Evolutionary conservation across 1,284 basidiomycete species (phyloP).

Genomic region (Rhodotorula glutinis): DNA sequence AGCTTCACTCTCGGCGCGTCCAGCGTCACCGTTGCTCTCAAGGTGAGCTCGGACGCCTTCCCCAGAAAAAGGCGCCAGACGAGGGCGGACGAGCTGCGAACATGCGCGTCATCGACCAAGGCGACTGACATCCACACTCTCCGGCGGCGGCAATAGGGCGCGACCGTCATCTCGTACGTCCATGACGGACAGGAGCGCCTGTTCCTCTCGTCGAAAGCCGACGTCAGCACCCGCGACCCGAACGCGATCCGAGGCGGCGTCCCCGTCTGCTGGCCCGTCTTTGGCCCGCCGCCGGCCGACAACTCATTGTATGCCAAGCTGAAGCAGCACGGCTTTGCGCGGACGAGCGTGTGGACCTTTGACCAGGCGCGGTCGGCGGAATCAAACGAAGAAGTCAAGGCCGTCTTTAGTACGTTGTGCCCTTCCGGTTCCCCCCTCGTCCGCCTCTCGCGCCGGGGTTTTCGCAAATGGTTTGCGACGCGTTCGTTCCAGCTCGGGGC

Average conservation of each 20-base stretch:
- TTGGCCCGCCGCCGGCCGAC: conserved; percentile 42
- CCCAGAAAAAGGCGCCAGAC: too few relatives aligned
- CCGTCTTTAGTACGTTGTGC: conserved; percentile 39
- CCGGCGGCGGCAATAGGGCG: conserved; percentile 26
- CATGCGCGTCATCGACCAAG: neutral
- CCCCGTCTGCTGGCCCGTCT: conserved; percentile 44
- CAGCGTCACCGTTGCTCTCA: conserved; percentile 18
- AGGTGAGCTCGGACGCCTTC: conserved; percentile 5
- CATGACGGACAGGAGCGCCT: conserved; percentile 39
- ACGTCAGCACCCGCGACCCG: conserved; percentile 24
- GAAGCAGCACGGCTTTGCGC: conserved; percentile 46
- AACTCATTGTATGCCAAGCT: conserved; percentile 40
- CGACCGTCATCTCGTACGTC: conserved; percentile 40
- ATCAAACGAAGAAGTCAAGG: conserved; percentile 32
- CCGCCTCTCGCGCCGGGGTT: too few relatives aligned
- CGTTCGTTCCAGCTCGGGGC: too few relatives aligned
- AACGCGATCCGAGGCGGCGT: conserved; percentile 44
- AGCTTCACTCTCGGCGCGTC: conserved; percentile 19
- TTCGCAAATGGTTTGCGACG: too few relatives aligned
- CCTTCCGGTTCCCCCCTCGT: too few relatives aligned
- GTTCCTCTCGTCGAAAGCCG: conserved; percentile 41
- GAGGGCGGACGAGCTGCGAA: too few relatives aligned
- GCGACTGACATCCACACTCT: neutral
- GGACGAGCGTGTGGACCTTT: conserved; percentile 38
- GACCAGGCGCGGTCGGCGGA: neutral